A percentile compares a stretch with the other conserved stretches of the same genome.
Conservation (phyloP, 768 basidiomycete genomes). For the Chlorophyllum brunneum region DNA sequence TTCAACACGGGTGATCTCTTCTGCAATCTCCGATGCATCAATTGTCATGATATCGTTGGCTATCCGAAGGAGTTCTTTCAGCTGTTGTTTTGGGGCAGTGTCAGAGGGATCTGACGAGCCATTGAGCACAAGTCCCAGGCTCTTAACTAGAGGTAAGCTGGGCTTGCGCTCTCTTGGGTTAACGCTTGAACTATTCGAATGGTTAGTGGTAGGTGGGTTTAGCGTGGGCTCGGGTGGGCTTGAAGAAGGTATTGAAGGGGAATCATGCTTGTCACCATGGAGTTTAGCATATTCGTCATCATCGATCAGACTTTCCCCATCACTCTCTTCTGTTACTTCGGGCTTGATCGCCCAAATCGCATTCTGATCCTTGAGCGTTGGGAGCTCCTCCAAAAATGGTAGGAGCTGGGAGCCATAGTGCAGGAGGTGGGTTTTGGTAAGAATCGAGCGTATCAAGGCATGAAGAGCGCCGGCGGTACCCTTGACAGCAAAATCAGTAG, state of each 20-base stretch:
- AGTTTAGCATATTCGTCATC: conserved; percentile 45
- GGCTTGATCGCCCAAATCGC: conserved; percentile 70
- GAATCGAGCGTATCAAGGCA: conserved; percentile 75
- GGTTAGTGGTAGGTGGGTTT: not conserved
- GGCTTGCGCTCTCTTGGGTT: conserved; percentile 60
- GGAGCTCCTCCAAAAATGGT: conserved; percentile 70
- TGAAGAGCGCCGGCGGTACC: conserved; percentile 69
- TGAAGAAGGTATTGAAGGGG: not conserved
- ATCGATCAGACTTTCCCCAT: conserved; percentile 55
- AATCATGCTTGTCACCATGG: conserved; percentile 18
- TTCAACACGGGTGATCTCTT: conserved; percentile 80
- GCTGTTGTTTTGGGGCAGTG: conserved; percentile 47
- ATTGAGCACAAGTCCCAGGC: conserved; percentile 33
- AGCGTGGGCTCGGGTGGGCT: not conserved
- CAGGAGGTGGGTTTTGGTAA: conserved; percentile 74
- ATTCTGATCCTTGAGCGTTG: conserved; percentile 64
- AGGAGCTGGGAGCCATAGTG: conserved; percentile 84
- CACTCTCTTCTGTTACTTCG: conserved; percentile 59
- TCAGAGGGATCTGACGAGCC: conserved; percentile 30
- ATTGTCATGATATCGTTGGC: conserved; percentile 52
- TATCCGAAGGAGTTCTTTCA: conserved; percentile 59
- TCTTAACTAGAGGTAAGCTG: conserved; percentile 57
- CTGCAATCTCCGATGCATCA: conserved; percentile 69
- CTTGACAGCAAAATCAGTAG: conserved; percentile 75
- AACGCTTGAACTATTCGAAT: not conserved